Base-by-base conservation (phyloP, 75 land plant genomes). In the Selaginella moellendorffii region DNA sequence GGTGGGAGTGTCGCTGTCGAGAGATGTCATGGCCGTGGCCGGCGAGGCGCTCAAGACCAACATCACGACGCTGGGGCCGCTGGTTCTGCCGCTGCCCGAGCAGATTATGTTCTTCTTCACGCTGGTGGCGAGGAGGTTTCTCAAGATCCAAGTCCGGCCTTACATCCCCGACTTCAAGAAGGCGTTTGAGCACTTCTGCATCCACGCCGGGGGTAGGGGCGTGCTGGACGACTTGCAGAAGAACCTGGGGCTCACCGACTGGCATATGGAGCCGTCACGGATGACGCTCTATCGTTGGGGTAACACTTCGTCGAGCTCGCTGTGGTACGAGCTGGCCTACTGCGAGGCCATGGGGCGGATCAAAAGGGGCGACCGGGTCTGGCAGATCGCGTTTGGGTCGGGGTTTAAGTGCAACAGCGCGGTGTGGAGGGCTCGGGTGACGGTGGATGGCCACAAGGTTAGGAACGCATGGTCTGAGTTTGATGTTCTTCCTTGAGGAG, bases 21-120 rank as follows among this genome's bases (percentile, higher is more conserved):
- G 74, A 28, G 54, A 71, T 28, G 78, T 86, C 31, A 78, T 87
- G 28, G 77, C n/a, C 28, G 76, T 78, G 0, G 90, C 90, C 2
- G 75, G 75, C 0, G 28, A 72, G 8, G 80, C 84, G 5, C 76
- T 86, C 46, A 62, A 69, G 27, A 75, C 68, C 54, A 86, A 86
- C 63, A 76, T 84, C n/a, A 74, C 72, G 24, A 36, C n/a, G n/a
- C 46, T 86, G 1, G 69, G 77, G 14, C 81, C 88, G 29, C 71
- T 63, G 31, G 53, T 79, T 24, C 80, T 79, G 8, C 80, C 81
- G 30, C 28, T 65, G 22, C 30, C 67, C 1, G 81, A 79, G 61
- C 65, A 66, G 30, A 0, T 63, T 54, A 53, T 42, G 23, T 76
- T 59, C 65, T 26, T 53, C n/a, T 29, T 67, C 27, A 69, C 30